Evolutionary conservation across 2,329 filamentous ascomycete species (phyloP).

Genomic region (Penicillium sp.): DNA sequence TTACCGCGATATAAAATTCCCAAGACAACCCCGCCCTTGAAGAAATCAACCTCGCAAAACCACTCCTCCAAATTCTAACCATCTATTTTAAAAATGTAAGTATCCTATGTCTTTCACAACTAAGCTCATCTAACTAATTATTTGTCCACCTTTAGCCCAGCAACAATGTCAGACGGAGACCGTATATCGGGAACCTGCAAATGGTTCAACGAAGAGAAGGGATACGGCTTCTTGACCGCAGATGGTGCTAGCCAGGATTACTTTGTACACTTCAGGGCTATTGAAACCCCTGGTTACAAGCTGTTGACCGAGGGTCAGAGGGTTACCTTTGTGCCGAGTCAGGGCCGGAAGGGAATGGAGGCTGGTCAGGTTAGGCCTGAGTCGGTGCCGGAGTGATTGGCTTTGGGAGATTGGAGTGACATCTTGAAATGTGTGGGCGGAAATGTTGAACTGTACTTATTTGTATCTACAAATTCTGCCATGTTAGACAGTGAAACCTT

Average conservation of each 20-base stretch:
- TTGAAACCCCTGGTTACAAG: neutral
- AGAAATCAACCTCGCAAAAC: neutral
- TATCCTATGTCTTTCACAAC: neutral
- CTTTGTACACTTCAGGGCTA: neutral
- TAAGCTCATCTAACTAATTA: neutral
- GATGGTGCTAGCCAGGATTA: neutral
- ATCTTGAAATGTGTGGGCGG: too few species aligned
- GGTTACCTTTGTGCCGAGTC: neutral
- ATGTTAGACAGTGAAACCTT: too few species aligned
- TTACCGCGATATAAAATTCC: too few species aligned
- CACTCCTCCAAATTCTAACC: neutral
- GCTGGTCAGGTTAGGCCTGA: neutral
- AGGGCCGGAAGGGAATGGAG: neutral
- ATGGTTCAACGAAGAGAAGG: neutral
- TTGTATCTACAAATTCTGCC: too few species aligned
- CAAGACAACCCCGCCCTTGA: too few species aligned
- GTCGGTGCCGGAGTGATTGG: neutral
- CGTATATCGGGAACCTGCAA: neutral
- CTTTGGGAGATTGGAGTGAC: neutral
- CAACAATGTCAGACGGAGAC: neutral
- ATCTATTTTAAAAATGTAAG: neutral
- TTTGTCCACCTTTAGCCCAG: neutral
- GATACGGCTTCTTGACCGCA: neutral
- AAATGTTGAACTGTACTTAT: too few species aligned
- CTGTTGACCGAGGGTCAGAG: neutral